Base-by-base conservation (phyloP, 495 filamentous ascomycete species). In the Letharia lupina region DNA sequence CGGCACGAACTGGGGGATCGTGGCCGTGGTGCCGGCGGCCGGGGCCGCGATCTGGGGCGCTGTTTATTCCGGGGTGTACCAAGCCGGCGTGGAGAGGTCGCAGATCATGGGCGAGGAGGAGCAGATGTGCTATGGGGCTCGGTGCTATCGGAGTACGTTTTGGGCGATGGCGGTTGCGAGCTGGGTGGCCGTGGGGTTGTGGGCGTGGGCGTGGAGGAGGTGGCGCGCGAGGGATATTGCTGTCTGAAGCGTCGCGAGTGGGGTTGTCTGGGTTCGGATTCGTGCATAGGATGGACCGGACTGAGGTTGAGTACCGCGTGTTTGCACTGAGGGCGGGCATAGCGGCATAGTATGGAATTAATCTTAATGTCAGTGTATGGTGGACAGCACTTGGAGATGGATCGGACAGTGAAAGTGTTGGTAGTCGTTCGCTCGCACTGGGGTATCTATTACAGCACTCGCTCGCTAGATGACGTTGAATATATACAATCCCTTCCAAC, bases 1-100 rank as follows among this genome's bases (percentile, higher is more conserved):
- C 74, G 94, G 90, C 66, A 98, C 94, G 4, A 98, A 98, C 70
- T 98, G 93, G 87, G 94, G 94, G 18, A 91, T 97, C 66, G 87
- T 98, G 20, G 90, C 90, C 44, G 90, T 95, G 78, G 88, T 92
- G 60, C 94, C 94, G 12, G 94, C 93, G 2, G 74, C 84, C 4
- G 93, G 93, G 0, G 91, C 92, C 0, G 88, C 90, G 0, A 78
- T 92, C 13, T 98, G 91, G 91, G 90, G 94, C 0, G 69, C 90
- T 6, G 76, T 96, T 16, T 98, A 96, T 72, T 87, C 87, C 11
- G 82, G 78, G 0, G 87, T 90, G 7, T 98, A 97, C 75, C 87
- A 96, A 73, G 33, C 57, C 23, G 69, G 69, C n/a, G 66, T 68
- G 18, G 44, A 56, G 50, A 33, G 47, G 45, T 45, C 31, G 41